These are phyloP conservation scores for Parastagonospora avenae DNA, from an alignment of 2,329 filamentous ascomycete species.

Conservation along the genomic window DNA sequence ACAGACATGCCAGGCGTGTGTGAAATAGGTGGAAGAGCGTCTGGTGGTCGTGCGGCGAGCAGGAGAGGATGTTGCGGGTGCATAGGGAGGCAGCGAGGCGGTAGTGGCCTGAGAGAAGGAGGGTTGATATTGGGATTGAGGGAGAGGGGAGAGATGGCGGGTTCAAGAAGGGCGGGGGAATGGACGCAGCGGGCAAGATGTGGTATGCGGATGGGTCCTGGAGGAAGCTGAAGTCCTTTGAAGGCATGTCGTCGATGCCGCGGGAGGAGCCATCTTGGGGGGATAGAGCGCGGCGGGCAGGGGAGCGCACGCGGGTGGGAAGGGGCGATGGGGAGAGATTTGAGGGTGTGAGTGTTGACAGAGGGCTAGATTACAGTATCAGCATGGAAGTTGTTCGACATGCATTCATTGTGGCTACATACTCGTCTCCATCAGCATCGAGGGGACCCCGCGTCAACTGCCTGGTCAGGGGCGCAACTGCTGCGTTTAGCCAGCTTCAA, in stretches of 20 bases:
- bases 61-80: constrained; percentile 63
- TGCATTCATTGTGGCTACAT: constrained; percentile 41
- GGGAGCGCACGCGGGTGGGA: constrained; percentile 27
- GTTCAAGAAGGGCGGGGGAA: constrained; percentile 70
- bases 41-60: constrained; percentile 62
- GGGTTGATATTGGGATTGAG: constrained; percentile 65
- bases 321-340: constrained; percentile 8
- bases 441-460: constrained; percentile 79
- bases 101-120: constrained; percentile 77
- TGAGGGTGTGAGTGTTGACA: constrained; percentile 12
- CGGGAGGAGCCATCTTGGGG: constrained; percentile 24
- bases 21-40: constrained; percentile 80
- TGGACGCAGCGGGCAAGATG: constrained; percentile 68
- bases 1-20: constrained; percentile 79
- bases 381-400: constrained; percentile 4
- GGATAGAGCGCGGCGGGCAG: constrained; percentile 22
- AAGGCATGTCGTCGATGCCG: constrained; percentile 44
- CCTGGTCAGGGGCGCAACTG: constrained; percentile 63
- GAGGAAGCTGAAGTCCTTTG: constrained; percentile 70
- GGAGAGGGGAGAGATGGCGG: constrained; percentile 67
- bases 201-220: constrained; percentile 63
- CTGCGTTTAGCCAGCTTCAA: constrained; percentile 5
- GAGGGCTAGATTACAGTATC: constrained; percentile 26
- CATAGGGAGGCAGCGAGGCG: constrained; percentile 75
- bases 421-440: constrained; percentile 70